Base-by-base conservation (phyloP, 176 grass and related monocot species). In the Cymbopogon citratus region DNA sequence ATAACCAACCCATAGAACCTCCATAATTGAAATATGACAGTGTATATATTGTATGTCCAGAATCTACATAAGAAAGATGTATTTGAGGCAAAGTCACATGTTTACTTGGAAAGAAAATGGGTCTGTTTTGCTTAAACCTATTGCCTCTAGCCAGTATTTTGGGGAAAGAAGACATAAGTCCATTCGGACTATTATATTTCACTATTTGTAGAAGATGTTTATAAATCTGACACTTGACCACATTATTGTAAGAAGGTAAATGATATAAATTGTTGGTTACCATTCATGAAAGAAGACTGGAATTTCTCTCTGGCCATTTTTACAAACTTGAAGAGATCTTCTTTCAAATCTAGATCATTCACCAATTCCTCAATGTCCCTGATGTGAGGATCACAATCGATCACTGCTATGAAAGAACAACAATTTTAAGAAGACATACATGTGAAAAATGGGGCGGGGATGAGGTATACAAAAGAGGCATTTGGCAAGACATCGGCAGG, bases 301-400 rank as follows among this genome's bases (percentile, higher is more conserved):
- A 98, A 88, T 45, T 81, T 95, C 66, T 86, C 82, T 78, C 96
- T 88, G 73, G 86, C 81, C 18, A 75, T 87, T 78, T 85, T 91
- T 23, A 89, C 75, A 85, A 91, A 95, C 77, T 84, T 78, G 78
- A 63, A 65, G 13, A 91, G 12, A 84, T 85, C n/a, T 18, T 85
- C 77, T 48, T 57, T 87, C 84, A 80, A 67, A 78, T 95, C 87
- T 81, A 98, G 74, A 34, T 87, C 86, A 34, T 85, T 83, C 33
- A 80, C 33, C 76, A 90, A 57, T 51, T 91, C 82, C 46, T 87
- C 81, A 7, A 77, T 67, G 39, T 91, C 94, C 82, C 87, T 86
- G 21, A 94, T 29, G 15, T 41, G 29, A 61, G 81, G 86, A 74
- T 92, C 78, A 69, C 83, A 89, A 33, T 31, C 83, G 12, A 92